Percentiles rank a stretch among this genome's conserved stretches.
Conservation (phyloP, 805 yeast genomes). For the Komagataella populi region DNA sequence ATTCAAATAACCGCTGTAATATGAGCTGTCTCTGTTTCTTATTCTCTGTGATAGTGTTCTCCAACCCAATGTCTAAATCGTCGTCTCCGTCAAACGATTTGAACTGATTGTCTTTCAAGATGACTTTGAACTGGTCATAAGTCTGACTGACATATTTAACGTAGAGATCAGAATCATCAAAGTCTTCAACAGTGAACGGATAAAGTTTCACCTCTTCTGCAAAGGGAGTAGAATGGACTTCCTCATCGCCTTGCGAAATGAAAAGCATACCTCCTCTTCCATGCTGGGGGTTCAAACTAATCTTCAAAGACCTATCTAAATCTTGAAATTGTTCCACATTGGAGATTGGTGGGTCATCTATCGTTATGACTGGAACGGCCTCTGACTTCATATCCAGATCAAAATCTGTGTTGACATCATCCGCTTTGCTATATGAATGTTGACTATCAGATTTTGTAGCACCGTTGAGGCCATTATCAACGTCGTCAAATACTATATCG, state of each 20-base stretch:
- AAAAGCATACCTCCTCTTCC: not conserved
- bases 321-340: not conserved
- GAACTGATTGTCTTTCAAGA: slow-evolving; percentile 29
- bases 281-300: not conserved
- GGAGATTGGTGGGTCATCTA: not conserved
- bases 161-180: not conserved
- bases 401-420: not conserved
- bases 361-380: not conserved
- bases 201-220: not conserved
- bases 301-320: not conserved
- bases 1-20: slow-evolving; percentile 6
- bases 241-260: not conserved
- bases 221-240: not conserved
- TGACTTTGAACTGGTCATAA: slow-evolving; percentile 37
- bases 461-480: not conserved
- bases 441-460: not conserved
- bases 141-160: not conserved
- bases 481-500: not conserved
- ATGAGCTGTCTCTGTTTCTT: slow-evolving; percentile 22
- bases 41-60: slow-evolving; percentile 19
- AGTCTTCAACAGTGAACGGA: not conserved
- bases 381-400: not conserved
- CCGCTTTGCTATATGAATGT: not conserved
- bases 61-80: slow-evolving; percentile 15
- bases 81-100: slow-evolving; percentile 18